Evolutionary conservation across 2,329 filamentous ascomycete species (phyloP).

Genomic region (Neodidymelliopsis sp.): DNA sequence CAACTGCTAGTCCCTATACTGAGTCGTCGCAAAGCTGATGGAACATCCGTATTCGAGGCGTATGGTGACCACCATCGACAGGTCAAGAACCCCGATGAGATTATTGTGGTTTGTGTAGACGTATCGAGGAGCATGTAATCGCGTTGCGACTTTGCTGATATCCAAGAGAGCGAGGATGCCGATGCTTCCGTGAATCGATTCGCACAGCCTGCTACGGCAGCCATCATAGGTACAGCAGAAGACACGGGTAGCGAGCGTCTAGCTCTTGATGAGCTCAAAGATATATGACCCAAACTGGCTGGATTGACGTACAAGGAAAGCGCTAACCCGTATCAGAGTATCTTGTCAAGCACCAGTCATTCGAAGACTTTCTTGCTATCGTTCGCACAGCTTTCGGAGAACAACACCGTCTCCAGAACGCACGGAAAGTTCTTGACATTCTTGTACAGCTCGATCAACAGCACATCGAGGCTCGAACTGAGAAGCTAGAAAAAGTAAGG

Average conservation of each 20-base stretch:
- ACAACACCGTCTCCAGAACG: conserved; percentile 15
- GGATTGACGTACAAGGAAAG: not conserved
- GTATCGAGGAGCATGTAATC: conserved; percentile 43
- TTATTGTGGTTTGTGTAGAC: conserved; percentile 48
- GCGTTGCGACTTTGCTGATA: conserved; percentile 41
- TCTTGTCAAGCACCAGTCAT: conserved; percentile 33
- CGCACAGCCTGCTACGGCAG: not conserved
- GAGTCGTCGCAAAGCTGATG: conserved; percentile 38
- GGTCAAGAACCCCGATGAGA: conserved; percentile 43
- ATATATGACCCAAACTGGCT: too few species aligned
- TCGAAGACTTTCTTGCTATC: conserved; percentile 38
- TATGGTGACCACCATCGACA: conserved; percentile 39
- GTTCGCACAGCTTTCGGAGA: conserved; percentile 16
- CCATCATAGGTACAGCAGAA: not conserved
- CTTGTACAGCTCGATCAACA: conserved; percentile 21
- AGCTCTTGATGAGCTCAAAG: conserved; percentile 35
- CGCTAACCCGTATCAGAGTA: conserved; percentile 11
- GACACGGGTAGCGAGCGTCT: conserved; percentile 9
- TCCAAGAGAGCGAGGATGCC: conserved; percentile 29
- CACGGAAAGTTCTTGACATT: conserved; percentile 25
- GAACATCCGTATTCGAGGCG: conserved; percentile 44
- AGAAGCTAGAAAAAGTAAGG: conserved; percentile 1
- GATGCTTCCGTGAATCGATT: not conserved
- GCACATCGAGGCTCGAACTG: conserved; percentile 3
- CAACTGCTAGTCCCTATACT: conserved; percentile 47